These are phyloP conservation scores for Aspergillus sclerotiicarbonarius DNA, from an alignment of 495 filamentous ascomycete genomes.

Conservation along the genomic window DNA sequence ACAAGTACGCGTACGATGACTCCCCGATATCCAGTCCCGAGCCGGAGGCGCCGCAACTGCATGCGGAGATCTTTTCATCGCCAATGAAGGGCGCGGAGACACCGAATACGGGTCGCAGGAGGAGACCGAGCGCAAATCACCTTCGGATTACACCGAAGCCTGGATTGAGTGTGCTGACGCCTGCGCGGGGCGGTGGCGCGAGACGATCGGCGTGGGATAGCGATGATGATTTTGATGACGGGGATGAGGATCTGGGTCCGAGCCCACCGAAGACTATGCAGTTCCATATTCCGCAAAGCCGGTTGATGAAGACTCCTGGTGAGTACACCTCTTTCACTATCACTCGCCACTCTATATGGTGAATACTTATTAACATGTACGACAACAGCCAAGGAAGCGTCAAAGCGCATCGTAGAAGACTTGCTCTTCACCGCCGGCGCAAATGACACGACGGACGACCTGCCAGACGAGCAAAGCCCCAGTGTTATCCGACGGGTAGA, in stretches of 20 bases:
- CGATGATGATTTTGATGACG: conserved; percentile 53
- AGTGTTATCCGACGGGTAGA: conserved; percentile 69
- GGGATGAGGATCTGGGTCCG: conserved; percentile 56
- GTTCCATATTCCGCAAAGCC: conserved; percentile 84
- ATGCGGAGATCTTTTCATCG: conserved; percentile 82
- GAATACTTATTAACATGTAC: conserved; percentile 7
- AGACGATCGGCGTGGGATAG: conserved; percentile 59
- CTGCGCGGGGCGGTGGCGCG: conserved; percentile 36
- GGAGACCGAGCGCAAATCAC: conserved; percentile 34
- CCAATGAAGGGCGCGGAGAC: conserved; percentile 47
- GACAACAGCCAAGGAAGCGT: conserved; percentile 75
- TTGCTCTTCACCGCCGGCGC: conserved; percentile 74
- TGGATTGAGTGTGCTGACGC: conserved; percentile 77
- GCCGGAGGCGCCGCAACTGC: conserved; percentile 74
- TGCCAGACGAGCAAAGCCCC: conserved; percentile 63
- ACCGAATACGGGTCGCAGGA: conserved; percentile 37
- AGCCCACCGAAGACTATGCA: conserved; percentile 98
- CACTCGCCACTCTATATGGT: neutral
- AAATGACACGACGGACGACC: conserved; percentile 45
- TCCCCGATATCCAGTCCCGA: conserved; percentile 76
- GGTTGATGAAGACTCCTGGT: conserved; percentile 90
- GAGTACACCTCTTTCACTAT: conserved; percentile 30
- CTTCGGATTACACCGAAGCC: conserved; percentile 54
- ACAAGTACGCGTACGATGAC: conserved; percentile 36
- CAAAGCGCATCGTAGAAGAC: conserved; percentile 87